These are phyloP conservation scores for Solanum bulbocastanum DNA, from an alignment of 257 asterid species.

Conservation along the genomic window DNA sequence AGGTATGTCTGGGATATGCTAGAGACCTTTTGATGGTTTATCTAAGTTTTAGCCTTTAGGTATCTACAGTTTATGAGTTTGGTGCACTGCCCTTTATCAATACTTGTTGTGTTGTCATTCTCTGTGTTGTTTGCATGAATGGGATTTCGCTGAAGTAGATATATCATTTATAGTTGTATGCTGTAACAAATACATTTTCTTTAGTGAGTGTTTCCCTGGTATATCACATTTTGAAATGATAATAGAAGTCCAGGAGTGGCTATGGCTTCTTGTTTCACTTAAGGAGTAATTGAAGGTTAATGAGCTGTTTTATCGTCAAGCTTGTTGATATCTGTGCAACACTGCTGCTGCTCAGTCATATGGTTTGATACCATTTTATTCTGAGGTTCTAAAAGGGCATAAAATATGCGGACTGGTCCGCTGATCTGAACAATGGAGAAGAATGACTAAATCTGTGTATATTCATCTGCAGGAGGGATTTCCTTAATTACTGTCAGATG, in stretches of 20 bases:
- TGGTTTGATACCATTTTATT: not conserved
- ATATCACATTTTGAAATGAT: not conserved
- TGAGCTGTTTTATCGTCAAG: not conserved
- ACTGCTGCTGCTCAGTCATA: not conserved
- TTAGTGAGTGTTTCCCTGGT: not conserved
- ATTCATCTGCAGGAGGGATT: not conserved
- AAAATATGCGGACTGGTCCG: not conserved
- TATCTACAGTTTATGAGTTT: not conserved
- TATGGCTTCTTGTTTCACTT: not conserved
- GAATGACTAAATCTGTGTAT: not conserved
- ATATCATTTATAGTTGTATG: not conserved
- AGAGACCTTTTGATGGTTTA: not conserved
- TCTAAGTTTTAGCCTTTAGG: not conserved
- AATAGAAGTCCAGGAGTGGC: not conserved
- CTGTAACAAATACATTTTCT: not conserved
- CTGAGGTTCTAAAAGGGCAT: not conserved
- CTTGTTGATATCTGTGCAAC: not conserved
- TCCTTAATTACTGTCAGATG: not conserved
- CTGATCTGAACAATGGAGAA: not conserved
- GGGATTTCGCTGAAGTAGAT: not conserved
- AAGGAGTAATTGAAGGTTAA: not conserved
- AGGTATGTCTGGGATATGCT: not conserved
- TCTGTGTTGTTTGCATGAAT: not conserved
- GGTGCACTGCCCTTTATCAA: not conserved
- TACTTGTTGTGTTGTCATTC: not conserved